Evolutionary conservation across 176 grass and related monocot species (phyloP).

Genomic region (Triticum urartu): DNA sequence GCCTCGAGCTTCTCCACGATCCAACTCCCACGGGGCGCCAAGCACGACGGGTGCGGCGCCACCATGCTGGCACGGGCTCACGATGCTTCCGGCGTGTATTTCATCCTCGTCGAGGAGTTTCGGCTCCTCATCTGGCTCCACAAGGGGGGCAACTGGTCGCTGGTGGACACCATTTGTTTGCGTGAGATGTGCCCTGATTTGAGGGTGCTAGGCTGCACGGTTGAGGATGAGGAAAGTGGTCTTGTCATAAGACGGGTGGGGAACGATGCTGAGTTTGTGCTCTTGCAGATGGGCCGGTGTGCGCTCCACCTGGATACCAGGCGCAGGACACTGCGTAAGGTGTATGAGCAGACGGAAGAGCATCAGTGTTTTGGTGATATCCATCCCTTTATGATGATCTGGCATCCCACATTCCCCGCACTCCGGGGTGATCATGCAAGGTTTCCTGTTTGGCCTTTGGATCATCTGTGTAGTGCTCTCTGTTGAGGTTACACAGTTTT

Average conservation of each 20-base stretch:
- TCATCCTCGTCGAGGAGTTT: not conserved
- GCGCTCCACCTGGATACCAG: not conserved
- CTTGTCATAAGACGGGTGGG: not conserved
- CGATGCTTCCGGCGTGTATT: not conserved
- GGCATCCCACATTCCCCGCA: not conserved
- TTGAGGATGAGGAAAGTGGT: not conserved
- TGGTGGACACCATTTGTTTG: not conserved
- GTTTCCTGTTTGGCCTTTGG: not conserved
- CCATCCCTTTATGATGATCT: not conserved
- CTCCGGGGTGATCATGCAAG: not conserved
- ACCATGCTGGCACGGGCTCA: not conserved
- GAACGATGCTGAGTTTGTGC: not conserved
- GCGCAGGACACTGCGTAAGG: not conserved
- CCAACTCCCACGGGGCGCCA: not conserved
- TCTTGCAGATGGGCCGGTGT: not conserved
- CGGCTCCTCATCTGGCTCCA: not conserved
- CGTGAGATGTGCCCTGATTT: not conserved
- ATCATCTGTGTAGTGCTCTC: not conserved
- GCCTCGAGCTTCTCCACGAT: not conserved
- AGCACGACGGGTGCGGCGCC: not conserved
- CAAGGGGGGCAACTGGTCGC: not conserved
- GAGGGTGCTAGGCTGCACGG: not conserved
- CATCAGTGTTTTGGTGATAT: too few species aligned
- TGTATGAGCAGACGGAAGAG: too few species aligned
- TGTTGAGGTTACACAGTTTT: not conserved